phyloP scores from a whole-genome alignment of 495 filamentous ascomycete genomes.

The Lineolata rhizophorae region DNA sequence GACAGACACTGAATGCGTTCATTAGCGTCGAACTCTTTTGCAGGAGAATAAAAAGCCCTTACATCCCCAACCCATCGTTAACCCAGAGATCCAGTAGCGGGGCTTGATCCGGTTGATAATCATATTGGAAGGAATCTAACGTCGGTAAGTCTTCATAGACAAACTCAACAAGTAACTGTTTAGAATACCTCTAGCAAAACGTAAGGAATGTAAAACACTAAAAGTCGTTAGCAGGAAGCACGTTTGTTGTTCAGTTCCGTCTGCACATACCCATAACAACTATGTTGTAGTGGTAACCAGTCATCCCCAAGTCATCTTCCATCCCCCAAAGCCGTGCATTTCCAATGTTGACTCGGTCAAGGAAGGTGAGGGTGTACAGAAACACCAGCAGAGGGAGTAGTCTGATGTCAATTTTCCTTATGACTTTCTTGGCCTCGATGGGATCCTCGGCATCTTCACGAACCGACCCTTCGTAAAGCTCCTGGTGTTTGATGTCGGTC shows the following conservation, averaged over 20 bases:
- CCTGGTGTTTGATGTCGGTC: too few relatives aligned
- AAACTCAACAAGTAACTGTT: not conserved
- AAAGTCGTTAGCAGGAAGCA: too few relatives aligned
- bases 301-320: slow-evolving; percentile 1
- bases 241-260: too few relatives aligned
- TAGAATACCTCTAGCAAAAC: not conserved
- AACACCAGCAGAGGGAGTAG: slow-evolving; percentile 22
- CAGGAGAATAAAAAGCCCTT: too few relatives aligned
- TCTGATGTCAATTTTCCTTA: slow-evolving; percentile 9
- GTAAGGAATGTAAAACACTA: slow-evolving; percentile 3
- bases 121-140: not conserved
- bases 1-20: not conserved
- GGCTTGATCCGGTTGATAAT: not conserved
- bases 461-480: not conserved
- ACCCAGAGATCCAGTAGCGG: not conserved
- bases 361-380: slow-evolving; percentile 22
- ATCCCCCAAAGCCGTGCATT: slow-evolving; percentile 4
- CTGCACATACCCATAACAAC: too few relatives aligned
- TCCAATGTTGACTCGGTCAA: slow-evolving; percentile 20
- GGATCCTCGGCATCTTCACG: not conserved
- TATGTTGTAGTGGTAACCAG: slow-evolving; percentile 4
- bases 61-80: not conserved
- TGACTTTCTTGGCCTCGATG: slow-evolving; percentile 6
- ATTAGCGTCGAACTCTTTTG: too few relatives aligned
- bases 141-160: too few relatives aligned